Conservation (phyloP, 371 early-diverging fungal genomes). For the Rhizopus sp. region DNA sequence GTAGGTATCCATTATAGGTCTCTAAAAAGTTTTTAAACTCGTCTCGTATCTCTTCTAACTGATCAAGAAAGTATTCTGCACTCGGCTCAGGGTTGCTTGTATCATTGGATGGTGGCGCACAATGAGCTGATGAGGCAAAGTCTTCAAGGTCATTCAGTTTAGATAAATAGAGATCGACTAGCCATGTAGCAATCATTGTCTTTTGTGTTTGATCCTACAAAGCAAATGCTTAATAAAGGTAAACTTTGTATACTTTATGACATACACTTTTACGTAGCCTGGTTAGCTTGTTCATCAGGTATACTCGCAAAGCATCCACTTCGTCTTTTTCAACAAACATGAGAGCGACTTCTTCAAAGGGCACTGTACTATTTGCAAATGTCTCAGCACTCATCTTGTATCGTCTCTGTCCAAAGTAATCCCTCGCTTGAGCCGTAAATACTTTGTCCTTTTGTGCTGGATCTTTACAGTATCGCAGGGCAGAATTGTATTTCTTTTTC, state of each 20-base stretch:
- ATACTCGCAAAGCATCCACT: slow-evolving; percentile 74
- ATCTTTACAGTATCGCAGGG: slow-evolving; percentile 78
- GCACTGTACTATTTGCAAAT: slow-evolving; percentile 79
- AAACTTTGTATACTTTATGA: neutral
- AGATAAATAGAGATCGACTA: slow-evolving; percentile 82
- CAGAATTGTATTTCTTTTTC: slow-evolving; percentile 74
- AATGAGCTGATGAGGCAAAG: slow-evolving; percentile 50
- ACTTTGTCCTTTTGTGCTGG: slow-evolving; percentile 79
- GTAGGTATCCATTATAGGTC: slow-evolving; percentile 60
- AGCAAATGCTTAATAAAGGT: slow-evolving; percentile 37
- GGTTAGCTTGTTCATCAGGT: slow-evolving; percentile 71
- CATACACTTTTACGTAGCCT: slow-evolving; percentile 63
- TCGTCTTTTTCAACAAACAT: slow-evolving; percentile 82
- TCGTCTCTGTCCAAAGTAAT: slow-evolving; percentile 75
- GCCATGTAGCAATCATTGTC: slow-evolving; percentile 85
- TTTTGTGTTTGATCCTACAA: slow-evolving; percentile 85
- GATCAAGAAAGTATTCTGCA: slow-evolving; percentile 46
- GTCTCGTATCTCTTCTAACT: slow-evolving; percentile 55
- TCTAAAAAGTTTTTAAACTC: slow-evolving; percentile 77
- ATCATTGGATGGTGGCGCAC: slow-evolving; percentile 21
- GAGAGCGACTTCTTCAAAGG: slow-evolving; percentile 87
- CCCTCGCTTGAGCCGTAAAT: slow-evolving; percentile 83
- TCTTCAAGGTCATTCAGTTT: slow-evolving; percentile 76
- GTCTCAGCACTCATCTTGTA: slow-evolving; percentile 81
- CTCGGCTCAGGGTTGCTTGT: slow-evolving; percentile 32